Base-by-base conservation (phyloP, 2,329 filamentous ascomycete species). In the Malbranchea cinnamomea region DNA sequence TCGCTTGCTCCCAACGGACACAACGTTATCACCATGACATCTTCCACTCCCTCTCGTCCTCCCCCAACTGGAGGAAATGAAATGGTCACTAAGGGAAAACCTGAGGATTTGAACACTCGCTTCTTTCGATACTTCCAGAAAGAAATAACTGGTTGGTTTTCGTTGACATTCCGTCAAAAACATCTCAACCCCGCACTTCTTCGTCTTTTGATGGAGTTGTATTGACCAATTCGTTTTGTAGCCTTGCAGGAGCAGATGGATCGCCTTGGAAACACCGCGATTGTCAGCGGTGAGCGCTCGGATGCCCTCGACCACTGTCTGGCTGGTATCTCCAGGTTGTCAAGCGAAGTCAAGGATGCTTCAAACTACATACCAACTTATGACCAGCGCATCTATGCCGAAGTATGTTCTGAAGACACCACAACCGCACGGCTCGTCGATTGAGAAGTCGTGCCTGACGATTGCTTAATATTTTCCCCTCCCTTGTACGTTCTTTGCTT, bases 101-200 rank as follows among this genome's bases (percentile, higher is more conserved):
- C 48, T 3, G 54, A 57, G 23, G 49, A 56, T 35, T 56, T 71
- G 34, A 89, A 84, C 42, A 77, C 87, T 47, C 72, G 72, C 21
- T 93, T 93, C 60, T 85, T 87, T 52, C 71, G 74, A 43, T 78
- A 83, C 49, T 93, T 93, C 47, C 76, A 82, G 41, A 67, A 74
- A 43, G 75, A 80, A 53, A 71, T 79, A 30, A 71, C 71, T 26
- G 67, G 81, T 84, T 59, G 51, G 62, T 18, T 12, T 19, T 21
- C 13, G 6, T 27, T 10, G 8, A 12, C 25, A 16, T 17, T 16
- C 24, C 24, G n/a, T 23, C 15, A 9, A n/a, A 12, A 14, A 21
- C 11, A 11, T 28, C 21, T 14, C 16, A 12, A 15, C 8, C n/a
- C 30, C 11, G 7, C 10, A 21, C 24, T 10, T 27, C 13, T 26